These are phyloP conservation scores for Knoxdaviesia capensis DNA, from an alignment of 2,329 filamentous ascomycete species.

Conservation along the genomic window DNA sequence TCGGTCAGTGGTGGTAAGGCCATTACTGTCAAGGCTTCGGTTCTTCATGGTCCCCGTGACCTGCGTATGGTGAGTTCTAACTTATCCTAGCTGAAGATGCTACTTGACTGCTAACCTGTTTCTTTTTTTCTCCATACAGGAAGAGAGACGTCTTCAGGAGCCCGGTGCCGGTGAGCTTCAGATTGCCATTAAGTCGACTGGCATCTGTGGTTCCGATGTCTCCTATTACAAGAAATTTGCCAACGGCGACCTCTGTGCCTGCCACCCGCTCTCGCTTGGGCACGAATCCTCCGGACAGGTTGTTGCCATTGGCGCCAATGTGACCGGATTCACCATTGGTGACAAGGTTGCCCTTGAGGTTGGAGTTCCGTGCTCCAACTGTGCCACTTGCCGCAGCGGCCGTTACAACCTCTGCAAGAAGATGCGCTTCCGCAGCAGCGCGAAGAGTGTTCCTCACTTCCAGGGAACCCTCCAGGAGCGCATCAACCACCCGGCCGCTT, in stretches of 20 bases:
- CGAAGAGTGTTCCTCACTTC: constrained; percentile 40
- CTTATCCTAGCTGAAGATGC: background rate
- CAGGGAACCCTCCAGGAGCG: constrained; percentile 39
- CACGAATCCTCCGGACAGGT: constrained; percentile 41
- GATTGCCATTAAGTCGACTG: constrained; percentile 42
- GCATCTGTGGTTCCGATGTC: constrained; percentile 50
- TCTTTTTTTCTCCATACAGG: constrained; percentile 14
- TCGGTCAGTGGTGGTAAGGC: constrained; percentile 15
- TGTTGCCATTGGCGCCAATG: constrained; percentile 30
- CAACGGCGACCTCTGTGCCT: constrained; percentile 49
- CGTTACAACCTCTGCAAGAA: constrained; percentile 44
- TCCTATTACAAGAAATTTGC: constrained; percentile 55
- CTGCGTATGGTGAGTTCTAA: constrained; percentile 30
- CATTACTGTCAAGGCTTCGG: constrained; percentile 27
- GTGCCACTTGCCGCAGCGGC: constrained; percentile 37
- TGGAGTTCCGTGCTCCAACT: constrained; percentile 39
- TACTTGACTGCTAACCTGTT: constrained; percentile 5
- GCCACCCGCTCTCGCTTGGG: constrained; percentile 43
- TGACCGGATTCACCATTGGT: constrained; percentile 23
- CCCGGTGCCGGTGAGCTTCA: constrained; percentile 36
- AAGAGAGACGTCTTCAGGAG: constrained; percentile 25
- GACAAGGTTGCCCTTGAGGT: constrained; percentile 49
- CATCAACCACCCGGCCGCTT: constrained; percentile 40
- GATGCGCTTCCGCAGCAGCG: constrained; percentile 40
- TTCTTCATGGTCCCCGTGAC: constrained; percentile 35